Evolutionary conservation across 225 moss, liverwort and hornwort species (phyloP), one percentile per base, ranked within the genome.

Genomic region (Pseudisothecium myosuroides): DNA sequence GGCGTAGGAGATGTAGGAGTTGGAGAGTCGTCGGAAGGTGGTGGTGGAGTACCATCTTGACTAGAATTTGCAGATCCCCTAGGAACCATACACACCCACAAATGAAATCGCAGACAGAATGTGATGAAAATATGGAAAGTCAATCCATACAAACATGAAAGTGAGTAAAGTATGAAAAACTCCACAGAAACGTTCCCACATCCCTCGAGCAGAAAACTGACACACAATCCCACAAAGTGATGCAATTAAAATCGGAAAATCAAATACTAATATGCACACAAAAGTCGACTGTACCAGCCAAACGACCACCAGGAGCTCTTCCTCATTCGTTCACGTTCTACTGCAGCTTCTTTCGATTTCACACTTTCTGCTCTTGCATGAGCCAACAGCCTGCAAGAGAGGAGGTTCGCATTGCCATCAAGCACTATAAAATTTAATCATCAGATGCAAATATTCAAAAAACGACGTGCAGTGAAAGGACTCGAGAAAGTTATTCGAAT

Each of bases 351-450:
- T 90, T 96, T 96, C 21, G 97, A 96, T 93, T 97, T 98, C 87
- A 95, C 96, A 87, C 97, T 97, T 92, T 98, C 97, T 88, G 96
- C 97, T 88, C 95, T 97, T 78, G 98, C 98, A 91, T 98, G 98
- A 54, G 98, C 98, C 91, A 98, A 92, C 83, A 98, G 92, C 92
- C 98, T 98, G 87, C 82, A 87, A 60, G 84, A 82, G 78, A 86
- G 60, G 87, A 91, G 36, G 26, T 81, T 82, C 61, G 47, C 56
- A 76, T 77, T 80, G 87, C 62, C 75, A 91, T 87, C 74, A 65
- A 85, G 56, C 49, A 83, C 52, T 36, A 31, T 50, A 28, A 81
- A 55, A 87, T 68, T 59, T 65, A 86, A 81, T 82, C 71, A 83
- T 64, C 69, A 86, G 56, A 81, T 63, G 50, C 61, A 91, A 76